A percentile compares a stretch with the other conserved stretches of the same genome.
These are phyloP conservation scores for Zarea fungicola DNA, from an alignment of 2,329 filamentous ascomycete genomes.

Conservation along the genomic window DNA sequence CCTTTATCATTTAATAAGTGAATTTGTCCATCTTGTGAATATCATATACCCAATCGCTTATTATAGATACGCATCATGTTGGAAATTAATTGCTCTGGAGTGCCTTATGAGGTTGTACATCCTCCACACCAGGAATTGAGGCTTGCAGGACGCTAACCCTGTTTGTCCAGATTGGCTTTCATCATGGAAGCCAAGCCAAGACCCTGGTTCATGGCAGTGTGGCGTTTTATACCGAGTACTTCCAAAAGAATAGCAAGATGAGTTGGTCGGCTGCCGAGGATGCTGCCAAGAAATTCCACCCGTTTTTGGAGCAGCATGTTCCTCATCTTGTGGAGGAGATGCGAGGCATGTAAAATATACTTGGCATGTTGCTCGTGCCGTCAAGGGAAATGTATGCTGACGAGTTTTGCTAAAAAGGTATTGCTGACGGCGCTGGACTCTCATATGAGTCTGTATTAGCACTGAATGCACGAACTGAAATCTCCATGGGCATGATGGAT, in stretches of 20 bases:
- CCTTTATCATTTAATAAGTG: no score
- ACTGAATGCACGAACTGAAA: background rate
- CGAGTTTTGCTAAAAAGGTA: background rate
- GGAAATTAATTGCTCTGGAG: background rate
- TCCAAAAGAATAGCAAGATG: constrained; percentile 1
- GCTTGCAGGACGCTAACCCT: background rate
- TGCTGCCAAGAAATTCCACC: background rate
- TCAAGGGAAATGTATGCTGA: no score
- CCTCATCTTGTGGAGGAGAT: constrained; percentile 2
- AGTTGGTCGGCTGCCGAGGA: background rate
- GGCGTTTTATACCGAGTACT: constrained; percentile 1
- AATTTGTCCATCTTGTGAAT: no score
- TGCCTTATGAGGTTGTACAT: constrained; percentile 9
- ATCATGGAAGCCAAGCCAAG: constrained; percentile 1
- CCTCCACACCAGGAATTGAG: background rate
- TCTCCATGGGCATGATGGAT: background rate
- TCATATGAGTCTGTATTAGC: background rate
- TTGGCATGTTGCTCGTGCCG: no score
- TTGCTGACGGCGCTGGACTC: background rate
- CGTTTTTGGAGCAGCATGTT: constrained; percentile 3
- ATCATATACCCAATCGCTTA: no score
- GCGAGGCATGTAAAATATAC: background rate
- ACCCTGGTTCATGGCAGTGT: constrained; percentile 2
- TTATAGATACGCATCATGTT: no score
- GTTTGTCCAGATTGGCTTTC: constrained; percentile 1